Conservation (phyloP, 305 asterid genomes). For the Rubia tinctorum region DNA sequence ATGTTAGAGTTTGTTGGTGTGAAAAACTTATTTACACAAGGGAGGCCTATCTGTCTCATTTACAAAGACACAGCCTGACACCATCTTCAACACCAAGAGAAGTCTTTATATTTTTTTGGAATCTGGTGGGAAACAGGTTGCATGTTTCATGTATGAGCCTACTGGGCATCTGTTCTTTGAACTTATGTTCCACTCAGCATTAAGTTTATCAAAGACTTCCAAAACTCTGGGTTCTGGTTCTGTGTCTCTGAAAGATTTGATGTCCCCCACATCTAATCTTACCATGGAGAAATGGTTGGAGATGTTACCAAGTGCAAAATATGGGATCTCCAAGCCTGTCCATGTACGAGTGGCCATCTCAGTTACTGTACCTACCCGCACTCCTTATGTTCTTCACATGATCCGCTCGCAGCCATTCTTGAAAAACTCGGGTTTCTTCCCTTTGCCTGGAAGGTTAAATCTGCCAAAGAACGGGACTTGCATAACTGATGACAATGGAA, state of each 20-base stretch:
- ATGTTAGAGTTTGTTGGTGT: slow-evolving; percentile 84
- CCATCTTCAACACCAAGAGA: slow-evolving; percentile 66
- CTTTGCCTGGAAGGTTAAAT: slow-evolving; percentile 39
- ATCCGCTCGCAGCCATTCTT: slow-evolving; percentile 46
- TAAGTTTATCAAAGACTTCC: slow-evolving; percentile 37
- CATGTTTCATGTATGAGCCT: slow-evolving; percentile 79
- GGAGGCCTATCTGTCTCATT: slow-evolving; percentile 61
- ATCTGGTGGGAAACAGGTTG: slow-evolving; percentile 75
- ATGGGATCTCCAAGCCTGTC: slow-evolving; percentile 41
- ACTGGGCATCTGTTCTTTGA: slow-evolving; percentile 63
- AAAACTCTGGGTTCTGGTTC: slow-evolving; percentile 57
- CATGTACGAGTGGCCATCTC: slow-evolving; percentile 77
- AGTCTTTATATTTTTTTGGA: slow-evolving; percentile 69
- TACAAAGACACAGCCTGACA: slow-evolving; percentile 75
- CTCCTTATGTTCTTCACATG: slow-evolving; percentile 57
- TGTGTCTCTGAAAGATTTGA: slow-evolving; percentile 51
- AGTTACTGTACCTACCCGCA: slow-evolving; percentile 63
- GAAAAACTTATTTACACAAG: slow-evolving; percentile 56
- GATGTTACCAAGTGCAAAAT: slow-evolving; percentile 57
- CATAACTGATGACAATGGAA: slow-evolving; percentile 60
- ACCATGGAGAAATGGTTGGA: slow-evolving; percentile 85
- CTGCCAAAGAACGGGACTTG: slow-evolving; percentile 51
- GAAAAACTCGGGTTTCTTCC: slow-evolving; percentile 62
- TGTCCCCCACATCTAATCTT: slow-evolving; percentile 48
- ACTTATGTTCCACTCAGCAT: slow-evolving; percentile 43